A percentile compares a stretch with the other conserved stretches of the same genome.
These are phyloP conservation scores for Dichotomocladium elegans DNA, from an alignment of 371 early-diverging fungal species.

Conservation along the genomic window DNA sequence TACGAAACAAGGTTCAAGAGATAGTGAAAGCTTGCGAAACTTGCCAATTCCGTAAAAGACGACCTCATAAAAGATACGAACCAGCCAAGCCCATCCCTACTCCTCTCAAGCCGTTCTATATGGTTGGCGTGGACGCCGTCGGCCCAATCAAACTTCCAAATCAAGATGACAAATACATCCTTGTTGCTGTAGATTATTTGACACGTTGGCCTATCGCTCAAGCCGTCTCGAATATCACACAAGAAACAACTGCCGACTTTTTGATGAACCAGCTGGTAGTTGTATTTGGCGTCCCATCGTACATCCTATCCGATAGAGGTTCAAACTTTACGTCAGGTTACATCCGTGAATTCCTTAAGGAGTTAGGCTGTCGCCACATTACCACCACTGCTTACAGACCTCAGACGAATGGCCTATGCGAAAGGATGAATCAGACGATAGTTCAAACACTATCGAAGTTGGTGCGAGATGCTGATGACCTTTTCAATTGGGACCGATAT, in stretches of 20 bases:
- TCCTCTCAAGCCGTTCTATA: slow-evolving; percentile 6
- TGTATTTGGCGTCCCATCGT: slow-evolving; percentile 7
- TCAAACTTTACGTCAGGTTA: slow-evolving; percentile 17
- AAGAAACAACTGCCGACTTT: slow-evolving; percentile 16
- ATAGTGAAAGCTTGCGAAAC: slow-evolving; percentile 1
- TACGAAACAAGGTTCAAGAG: not conserved
- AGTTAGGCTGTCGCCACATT: slow-evolving; percentile 11
- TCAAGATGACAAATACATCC: slow-evolving; percentile 10
- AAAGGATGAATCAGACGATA: slow-evolving; percentile 28
- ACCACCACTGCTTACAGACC: slow-evolving; percentile 24
- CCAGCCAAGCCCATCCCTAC: slow-evolving; percentile 3
- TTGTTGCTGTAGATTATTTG: slow-evolving; percentile 17
- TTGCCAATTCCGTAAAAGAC: slow-evolving; percentile 6
- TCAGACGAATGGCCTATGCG: slow-evolving; percentile 26
- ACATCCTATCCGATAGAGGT: slow-evolving; percentile 18
- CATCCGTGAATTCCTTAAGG: not conserved
- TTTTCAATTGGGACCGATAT: slow-evolving; percentile 9
- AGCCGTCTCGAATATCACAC: slow-evolving; percentile 13
- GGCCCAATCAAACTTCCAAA: slow-evolving; percentile 9
- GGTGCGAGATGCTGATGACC: not conserved
- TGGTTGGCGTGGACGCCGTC: slow-evolving; percentile 17
- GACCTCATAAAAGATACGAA: not conserved
- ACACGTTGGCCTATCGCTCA: slow-evolving; percentile 17
- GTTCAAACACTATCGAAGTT: slow-evolving; percentile 10
- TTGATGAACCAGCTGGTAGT: slow-evolving; percentile 6